phyloP scores from a whole-genome alignment of 164 flowering plant species.

The Macadamia integrifolia region DNA sequence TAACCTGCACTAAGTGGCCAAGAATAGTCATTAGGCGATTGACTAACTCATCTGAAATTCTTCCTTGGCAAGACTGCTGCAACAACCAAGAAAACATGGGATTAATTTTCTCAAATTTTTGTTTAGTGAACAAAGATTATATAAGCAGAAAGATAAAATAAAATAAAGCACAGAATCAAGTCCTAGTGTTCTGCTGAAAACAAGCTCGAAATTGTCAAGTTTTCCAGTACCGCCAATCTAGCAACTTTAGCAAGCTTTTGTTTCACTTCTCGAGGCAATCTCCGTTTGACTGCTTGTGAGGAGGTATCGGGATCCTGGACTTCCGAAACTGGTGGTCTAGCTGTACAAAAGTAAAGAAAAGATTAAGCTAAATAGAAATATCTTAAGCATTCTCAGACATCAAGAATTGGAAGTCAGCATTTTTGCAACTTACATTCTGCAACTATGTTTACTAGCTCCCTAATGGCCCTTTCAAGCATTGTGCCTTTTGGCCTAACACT shows the following conservation, averaged over 20 bases:
- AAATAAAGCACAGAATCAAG: slow-evolving; percentile 5
- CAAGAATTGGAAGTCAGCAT: background rate
- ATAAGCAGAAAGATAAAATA: background rate
- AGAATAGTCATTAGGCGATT: slow-evolving; percentile 81
- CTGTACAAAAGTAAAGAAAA: slow-evolving; percentile 31
- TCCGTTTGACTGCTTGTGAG: slow-evolving; percentile 73
- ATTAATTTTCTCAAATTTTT: background rate
- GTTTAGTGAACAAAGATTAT: background rate
- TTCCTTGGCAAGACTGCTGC: slow-evolving; percentile 84
- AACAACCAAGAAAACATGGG: slow-evolving; percentile 12
- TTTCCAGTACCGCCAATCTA: slow-evolving; percentile 71
- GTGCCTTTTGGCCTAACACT: slow-evolving; percentile 56
- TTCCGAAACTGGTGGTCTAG: slow-evolving; percentile 68
- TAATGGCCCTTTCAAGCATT: slow-evolving; percentile 81
- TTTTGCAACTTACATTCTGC: slow-evolving; percentile 59
- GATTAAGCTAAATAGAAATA: background rate
- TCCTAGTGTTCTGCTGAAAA: background rate
- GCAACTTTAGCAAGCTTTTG: slow-evolving; percentile 98
- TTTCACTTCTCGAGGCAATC: slow-evolving; percentile 89
- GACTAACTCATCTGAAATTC: slow-evolving; percentile 69
- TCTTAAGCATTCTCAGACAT: background rate
- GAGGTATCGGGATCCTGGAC: slow-evolving; percentile 70
- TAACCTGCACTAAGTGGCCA: slow-evolving; percentile 83
- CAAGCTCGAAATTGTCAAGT: background rate
- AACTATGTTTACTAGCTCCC: slow-evolving; percentile 84